Evolutionary conservation across 2,329 filamentous ascomycete genomes (phyloP).

Genomic region (Fusarium sp.): DNA sequence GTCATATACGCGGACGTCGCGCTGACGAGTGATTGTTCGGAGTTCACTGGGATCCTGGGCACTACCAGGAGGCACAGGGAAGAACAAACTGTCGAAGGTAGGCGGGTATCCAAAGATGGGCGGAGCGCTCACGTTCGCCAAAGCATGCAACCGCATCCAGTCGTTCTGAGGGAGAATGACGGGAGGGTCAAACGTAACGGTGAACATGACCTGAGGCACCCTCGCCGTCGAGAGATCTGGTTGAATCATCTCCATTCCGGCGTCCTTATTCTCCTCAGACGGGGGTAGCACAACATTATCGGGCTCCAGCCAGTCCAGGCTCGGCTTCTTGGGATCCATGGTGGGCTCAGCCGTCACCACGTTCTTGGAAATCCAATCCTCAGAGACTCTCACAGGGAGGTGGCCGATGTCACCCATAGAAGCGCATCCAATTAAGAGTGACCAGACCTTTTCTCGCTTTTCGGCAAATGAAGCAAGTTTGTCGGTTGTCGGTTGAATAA

Average conservation of each 20-base stretch:
- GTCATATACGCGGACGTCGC: constrained; percentile 55
- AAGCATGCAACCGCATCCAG: constrained; percentile 68
- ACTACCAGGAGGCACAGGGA: constrained; percentile 60
- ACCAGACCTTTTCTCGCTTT: constrained; percentile 65
- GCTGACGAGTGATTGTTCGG: constrained; percentile 61
- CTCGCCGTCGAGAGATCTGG: constrained; percentile 56
- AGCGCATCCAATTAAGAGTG: constrained; percentile 71
- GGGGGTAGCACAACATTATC: constrained; percentile 65
- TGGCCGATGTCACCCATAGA: constrained; percentile 55
- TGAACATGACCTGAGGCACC: constrained; percentile 75
- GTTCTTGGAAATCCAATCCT: constrained; percentile 74
- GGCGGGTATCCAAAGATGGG: constrained; percentile 49
- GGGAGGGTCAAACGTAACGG: constrained; percentile 76
- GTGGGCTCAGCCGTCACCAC: constrained; percentile 65
- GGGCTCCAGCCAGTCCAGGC: constrained; percentile 77
- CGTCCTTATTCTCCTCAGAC: constrained; percentile 57
- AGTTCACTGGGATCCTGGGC: constrained; percentile 65
- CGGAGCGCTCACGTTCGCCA: constrained; percentile 58
- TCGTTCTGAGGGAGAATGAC: constrained; percentile 71
- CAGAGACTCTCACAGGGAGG: constrained; percentile 73
- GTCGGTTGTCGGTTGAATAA: constrained; percentile 52
- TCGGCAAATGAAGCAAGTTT: constrained; percentile 51
- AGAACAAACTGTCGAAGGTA: constrained; percentile 65
- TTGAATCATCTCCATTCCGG: constrained; percentile 62
- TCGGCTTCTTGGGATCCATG: constrained; percentile 52